phyloP scores from a whole-genome alignment of 495 filamentous ascomycete genomes.

The Parathielavia appendiculata region DNA sequence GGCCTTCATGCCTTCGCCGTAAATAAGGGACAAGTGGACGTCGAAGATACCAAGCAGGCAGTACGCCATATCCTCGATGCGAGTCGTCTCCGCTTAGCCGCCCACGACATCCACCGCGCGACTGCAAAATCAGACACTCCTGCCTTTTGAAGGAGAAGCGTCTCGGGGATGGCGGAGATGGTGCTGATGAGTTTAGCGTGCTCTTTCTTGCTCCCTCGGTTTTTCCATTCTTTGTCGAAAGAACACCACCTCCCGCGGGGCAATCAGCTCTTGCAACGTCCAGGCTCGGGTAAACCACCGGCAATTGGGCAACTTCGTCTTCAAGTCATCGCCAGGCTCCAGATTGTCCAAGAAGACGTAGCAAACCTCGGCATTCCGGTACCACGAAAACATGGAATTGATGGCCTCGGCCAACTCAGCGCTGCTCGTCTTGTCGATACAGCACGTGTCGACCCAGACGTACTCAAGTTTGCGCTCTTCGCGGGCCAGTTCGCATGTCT shows the following conservation, averaged over 20 bases:
- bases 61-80: conserved; percentile 23
- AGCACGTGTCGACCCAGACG: conserved; percentile 38
- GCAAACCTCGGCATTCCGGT: conserved; percentile 6
- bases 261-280: conserved; percentile 9
- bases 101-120: conserved; percentile 23
- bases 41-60: conserved; percentile 29
- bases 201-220: neutral
- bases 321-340: neutral
- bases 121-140: neutral
- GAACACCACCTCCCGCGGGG: conserved; percentile 5
- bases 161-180: neutral
- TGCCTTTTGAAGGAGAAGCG: neutral
- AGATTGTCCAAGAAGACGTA: conserved; percentile 7
- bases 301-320: neutral
- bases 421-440: conserved; percentile 15
- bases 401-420: conserved; percentile 6
- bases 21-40: conserved; percentile 27
- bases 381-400: conserved; percentile 11
- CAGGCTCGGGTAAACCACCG: neutral
- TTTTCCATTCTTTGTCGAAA: conserved; percentile 8
- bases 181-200: neutral
- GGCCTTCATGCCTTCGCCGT: conserved; percentile 27
- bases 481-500: conserved; percentile 20
- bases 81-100: conserved; percentile 15
- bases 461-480: conserved; percentile 22